These are phyloP conservation scores for Papiliotrema fonsecae DNA, from an alignment of 1,284 basidiomycete genomes.

Conservation along the genomic window DNA sequence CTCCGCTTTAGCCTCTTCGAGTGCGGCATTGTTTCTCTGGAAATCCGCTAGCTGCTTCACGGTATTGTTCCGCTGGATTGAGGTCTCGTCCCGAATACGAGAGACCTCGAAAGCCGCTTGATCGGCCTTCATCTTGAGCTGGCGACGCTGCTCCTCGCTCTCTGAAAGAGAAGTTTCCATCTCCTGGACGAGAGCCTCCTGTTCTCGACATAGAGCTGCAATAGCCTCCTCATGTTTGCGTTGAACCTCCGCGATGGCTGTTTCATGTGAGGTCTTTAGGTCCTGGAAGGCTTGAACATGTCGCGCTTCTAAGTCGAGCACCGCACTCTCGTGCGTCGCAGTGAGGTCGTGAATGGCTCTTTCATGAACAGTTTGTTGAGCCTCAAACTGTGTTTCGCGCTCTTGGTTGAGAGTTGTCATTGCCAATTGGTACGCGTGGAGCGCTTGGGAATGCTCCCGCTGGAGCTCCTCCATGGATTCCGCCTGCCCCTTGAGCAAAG, in stretches of 20 bases:
- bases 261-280: conserved; percentile 15
- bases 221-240: conserved; percentile 10
- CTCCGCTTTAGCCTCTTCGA: conserved; percentile 24
- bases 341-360: conserved; percentile 14
- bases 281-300: conserved; percentile 21
- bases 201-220: conserved; percentile 21
- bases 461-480: conserved; percentile 15
- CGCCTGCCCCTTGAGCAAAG: conserved; percentile 15
- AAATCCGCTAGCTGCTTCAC: conserved; percentile 28
- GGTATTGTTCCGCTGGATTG: conserved; percentile 27
- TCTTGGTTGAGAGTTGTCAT: conserved; percentile 8
- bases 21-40: conserved; percentile 20
- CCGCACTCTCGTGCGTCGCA: conserved; percentile 14
- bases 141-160: conserved; percentile 39
- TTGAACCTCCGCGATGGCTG: conserved; percentile 12
- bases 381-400: conserved; percentile 19
- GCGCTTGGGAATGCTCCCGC: conserved; percentile 5
- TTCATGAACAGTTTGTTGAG: conserved; percentile 17
- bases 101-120: conserved; percentile 42
- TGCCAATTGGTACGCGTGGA: conserved; percentile 6
- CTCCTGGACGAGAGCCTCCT: conserved; percentile 30
- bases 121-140: conserved; percentile 44
- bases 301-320: conserved; percentile 5
- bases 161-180: conserved; percentile 33
- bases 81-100: conserved; percentile 36